Evolutionary conservation across 1,284 basidiomycete species (phyloP), one percentile per base, ranked within the genome.

Genomic region (Ganoderma sinense): DNA sequence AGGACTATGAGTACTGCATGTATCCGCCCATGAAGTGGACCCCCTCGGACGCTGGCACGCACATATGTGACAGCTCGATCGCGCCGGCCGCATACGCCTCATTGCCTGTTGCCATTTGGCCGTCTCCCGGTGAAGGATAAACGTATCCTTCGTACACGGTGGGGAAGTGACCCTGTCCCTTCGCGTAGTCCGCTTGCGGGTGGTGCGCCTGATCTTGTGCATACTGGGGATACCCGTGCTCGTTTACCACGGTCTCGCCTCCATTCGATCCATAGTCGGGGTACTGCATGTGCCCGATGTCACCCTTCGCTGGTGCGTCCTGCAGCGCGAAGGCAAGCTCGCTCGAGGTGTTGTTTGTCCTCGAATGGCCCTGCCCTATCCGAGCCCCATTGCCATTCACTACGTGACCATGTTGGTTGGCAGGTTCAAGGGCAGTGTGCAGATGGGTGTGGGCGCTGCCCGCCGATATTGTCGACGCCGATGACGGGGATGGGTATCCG

Each of bases 291-390:
- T 69, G 69, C 0, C 36, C 16, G 20, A 26, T 11, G 61, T 68
- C 66, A 31, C 66, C 65, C 60, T 69, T 67, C 23, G 62, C 66
- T 4, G 63, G 68, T 43, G 69, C 73, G 43, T 71, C 74, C 23
- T 71, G 69, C 41, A 76, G 51, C 65, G 74, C 75, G 60, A 73
- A 72, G 23, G 75, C 75, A 33, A 75, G 72, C 68, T 76, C 75
- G 67, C 75, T 75, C 61, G 74, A 74, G 29, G 68, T 70, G 65
- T 70, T 70, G 65, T 69, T 71, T 29, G 69, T 68, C 36, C 72
- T 64, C 65, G 67, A 45, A 48, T 71, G 70, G 23, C 51, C 65
- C 36, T 66, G 68, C 4, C 53, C 65, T 40, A 64, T n/a, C 45
- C 48, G 53, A 36, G 33, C 51, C 33, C 64, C 73, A 55, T 55